Evolutionary conservation across 768 basidiomycete species (phyloP), one percentile per base, ranked within the genome.

Genomic region (Baorangia bicolor): DNA sequence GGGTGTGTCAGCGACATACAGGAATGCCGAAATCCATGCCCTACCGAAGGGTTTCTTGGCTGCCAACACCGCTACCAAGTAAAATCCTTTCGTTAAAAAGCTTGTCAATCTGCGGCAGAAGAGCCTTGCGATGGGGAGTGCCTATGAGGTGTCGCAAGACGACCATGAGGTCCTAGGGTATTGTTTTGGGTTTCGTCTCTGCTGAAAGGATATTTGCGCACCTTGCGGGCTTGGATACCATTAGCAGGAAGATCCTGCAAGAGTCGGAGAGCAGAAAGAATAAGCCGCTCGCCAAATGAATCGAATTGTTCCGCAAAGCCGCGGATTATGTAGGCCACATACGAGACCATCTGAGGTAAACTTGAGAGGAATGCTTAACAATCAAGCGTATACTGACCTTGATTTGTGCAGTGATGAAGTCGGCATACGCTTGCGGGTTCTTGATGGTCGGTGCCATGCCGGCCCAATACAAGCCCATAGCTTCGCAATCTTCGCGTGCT

Each of bases 241-340:
- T 90, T 92, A 0, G 88, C 80, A 37, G 97, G 95, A 67, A 94
- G 94, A 69, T 98, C 95, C 67, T 97, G 91, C 45, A 98, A 78
- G 31, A 98, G 77, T n/a, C 97, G 82, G 33, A 98, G 74, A 28
- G 90, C 86, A 21, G 86, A 83, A 48, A 90, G 75, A 31, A 94
- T 86, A 25, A 98, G 81, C 5, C 81, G 84, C 67, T 96, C 91
- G 11, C 88, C 86, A 63, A 93, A 91, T 3, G 82, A 75, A 39
- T 90, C 85, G 53, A 86, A 81, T 46, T 87, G 83, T 37, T 81
- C 79, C n/a, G 73, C 73, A 43, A 78, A 74, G 65, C 86, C 77
- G 69, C 95, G 83, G 62, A 95, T 84, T 21, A 95, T 85, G 75
- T 93, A 97, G 2, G 94, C 92, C 38, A 98, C 77, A 67, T 92